Evolutionary conservation across 495 filamentous ascomycete species (phyloP), one percentile per base, ranked within the genome.

Genomic region (Podospora sp.): DNA sequence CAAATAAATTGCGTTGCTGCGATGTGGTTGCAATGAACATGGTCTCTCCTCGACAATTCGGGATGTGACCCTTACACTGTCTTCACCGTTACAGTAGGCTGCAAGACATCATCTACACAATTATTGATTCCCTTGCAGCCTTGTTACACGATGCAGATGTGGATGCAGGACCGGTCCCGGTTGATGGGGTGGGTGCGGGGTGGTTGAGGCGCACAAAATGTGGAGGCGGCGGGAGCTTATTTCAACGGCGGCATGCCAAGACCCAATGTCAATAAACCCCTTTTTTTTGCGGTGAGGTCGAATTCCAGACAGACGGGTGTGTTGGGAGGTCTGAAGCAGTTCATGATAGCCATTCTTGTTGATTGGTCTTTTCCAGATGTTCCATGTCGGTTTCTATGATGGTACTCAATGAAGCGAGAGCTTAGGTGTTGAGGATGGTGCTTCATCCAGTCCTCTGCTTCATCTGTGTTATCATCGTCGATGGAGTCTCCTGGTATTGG

Each of bases 231-330:
- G 24, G 52, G 52, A 55, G 52, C 52, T 55, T 55, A 55, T 22
- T 55, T 55, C 14, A 14, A 55, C 52, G 21, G 52, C 52, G 3
- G 52, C 52, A n/a, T 18, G 59, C 59, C 59, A 62, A 62, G 59
- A 62, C 59, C 5, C 20, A 8, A 50, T 40, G 59, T 62, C 20
- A 62, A 62, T 20, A 62, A 62, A 62, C 7, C 59, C 59, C 59
- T 33, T 49, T 62, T 62, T 62, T 24, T 11, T 14, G 40, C 5
- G 5, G 2, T 46, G 9, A 18, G 12, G 5, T 46, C 14, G 11
- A n/a, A n/a, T n/a, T n/a, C n/a, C n/a, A n/a, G n/a, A n/a, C n/a
- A n/a, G n/a, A n/a, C n/a, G n/a, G n/a, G n/a, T n/a, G n/a, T n/a
- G n/a, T n/a, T n/a, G n/a, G n/a, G n/a, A n/a, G n/a, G n/a, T n/a